Conservation (phyloP, 2,329 filamentous ascomycete species). For the Apiospora saccharicola region DNA sequence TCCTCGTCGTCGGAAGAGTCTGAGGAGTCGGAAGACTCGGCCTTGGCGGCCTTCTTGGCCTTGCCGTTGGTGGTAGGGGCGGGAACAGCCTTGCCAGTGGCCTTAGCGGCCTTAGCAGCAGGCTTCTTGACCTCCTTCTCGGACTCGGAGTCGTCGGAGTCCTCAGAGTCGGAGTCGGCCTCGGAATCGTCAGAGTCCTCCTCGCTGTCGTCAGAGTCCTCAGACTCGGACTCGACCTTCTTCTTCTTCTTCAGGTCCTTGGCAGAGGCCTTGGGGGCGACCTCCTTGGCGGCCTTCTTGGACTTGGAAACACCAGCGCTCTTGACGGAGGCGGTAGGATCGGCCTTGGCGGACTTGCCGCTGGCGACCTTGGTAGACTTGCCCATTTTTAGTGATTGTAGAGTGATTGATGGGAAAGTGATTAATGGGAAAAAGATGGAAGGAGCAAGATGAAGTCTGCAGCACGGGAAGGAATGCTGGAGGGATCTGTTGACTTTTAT, state of each 20-base stretch:
- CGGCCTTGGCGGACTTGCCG: constrained; percentile 50
- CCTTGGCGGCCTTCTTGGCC: constrained; percentile 40
- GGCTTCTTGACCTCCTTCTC: constrained; percentile 43
- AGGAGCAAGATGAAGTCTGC: constrained; percentile 31
- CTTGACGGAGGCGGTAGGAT: constrained; percentile 66
- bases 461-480: constrained; percentile 26
- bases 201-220: constrained; percentile 40
- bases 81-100: constrained; percentile 41
- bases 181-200: constrained; percentile 42
- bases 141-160: constrained; percentile 41
- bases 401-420: constrained; percentile 2
- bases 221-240: constrained; percentile 48
- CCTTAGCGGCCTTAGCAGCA: constrained; percentile 38
- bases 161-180: constrained; percentile 41
- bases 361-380: constrained; percentile 69
- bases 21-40: constrained; percentile 45
- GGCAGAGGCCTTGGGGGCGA: constrained; percentile 55
- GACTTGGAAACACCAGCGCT: constrained; percentile 72
- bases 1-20: constrained; percentile 42
- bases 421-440: constrained; percentile 15
- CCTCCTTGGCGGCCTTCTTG: constrained; percentile 71
- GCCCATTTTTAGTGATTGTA: constrained; percentile 60
- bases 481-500: constrained; percentile 15
- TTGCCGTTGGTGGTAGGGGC: constrained; percentile 43
- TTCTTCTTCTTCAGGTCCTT: constrained; percentile 49